Evolutionary conservation across 257 asterid species (phyloP), one percentile per base, ranked within the genome.

Genomic region (Ehretia macrophylla): DNA sequence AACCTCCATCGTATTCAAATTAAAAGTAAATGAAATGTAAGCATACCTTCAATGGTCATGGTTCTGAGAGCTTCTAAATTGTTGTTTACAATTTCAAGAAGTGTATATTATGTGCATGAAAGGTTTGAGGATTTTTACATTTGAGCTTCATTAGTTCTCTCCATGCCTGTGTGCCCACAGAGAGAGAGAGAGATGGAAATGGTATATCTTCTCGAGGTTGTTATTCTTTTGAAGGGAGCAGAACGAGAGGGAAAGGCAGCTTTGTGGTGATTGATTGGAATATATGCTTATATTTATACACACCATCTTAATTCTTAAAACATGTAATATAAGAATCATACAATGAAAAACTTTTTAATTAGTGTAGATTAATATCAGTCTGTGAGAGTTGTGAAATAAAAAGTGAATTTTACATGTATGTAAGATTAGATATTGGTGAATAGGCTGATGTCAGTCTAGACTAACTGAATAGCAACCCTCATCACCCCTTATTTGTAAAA

Each of bases 151-250:
- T 20, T 17, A 14, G 27, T 54, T 56, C 55, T 45, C 37, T 32
- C n/a, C n/a, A n/a, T n/a, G n/a, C n/a, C n/a, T n/a, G n/a, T n/a
- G n/a, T n/a, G n/a, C n/a, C n/a, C n/a, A n/a, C n/a, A n/a, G n/a
- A n/a, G n/a, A n/a, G n/a, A n/a, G 39, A 52, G 61, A 51, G 66
- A 75, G 82, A 19, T n/a, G n/a, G n/a, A n/a, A n/a, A n/a, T n/a
- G n/a, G n/a, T n/a, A 69, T 78, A 44, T 73, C 78, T 77, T 77
- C 50, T 51, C 58, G 73, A 62, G 82, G 79, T 66, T 74, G 82
- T 73, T 79, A 77, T 86, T 78, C 68, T 69, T n/a, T 71, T 56
- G 65, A n/a, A 49, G 60, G 54, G 60, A 4, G 8, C 35, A 20
- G 11, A 50, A 38, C 58, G 58, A 49, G 49, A 27, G 69, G 64